Evolutionary conservation across 2,329 filamentous ascomycete species (phyloP), one percentile per base, ranked within the genome.

Genomic region (Beauveria sp.): DNA sequence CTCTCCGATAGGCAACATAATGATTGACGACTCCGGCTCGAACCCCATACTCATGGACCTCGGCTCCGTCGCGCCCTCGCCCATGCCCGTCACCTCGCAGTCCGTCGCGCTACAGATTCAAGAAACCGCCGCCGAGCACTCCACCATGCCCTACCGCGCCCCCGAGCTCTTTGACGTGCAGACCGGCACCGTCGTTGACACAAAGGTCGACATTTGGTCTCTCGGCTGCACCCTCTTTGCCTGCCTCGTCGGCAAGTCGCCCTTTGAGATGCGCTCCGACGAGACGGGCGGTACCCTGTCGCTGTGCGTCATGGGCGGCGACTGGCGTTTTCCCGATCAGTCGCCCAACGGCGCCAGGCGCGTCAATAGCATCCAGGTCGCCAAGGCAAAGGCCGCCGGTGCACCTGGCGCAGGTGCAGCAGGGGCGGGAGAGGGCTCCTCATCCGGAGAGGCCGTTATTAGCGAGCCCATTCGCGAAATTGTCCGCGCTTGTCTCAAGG

Each of bases 81-180:
- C 95, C 1, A 90, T 91, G 62, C 85, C 90, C 28, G 93, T 98
- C 67, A 96, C 93, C 5, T 95, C 90, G 20, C 88, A 93, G 64
- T 96, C 91, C 3, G 83, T 96, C 60, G 95, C 95, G 50, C 85
- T 99, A 53, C 91, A 93, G 59, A 90, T 96, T 42, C 95, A 98
- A 77, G 95, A 99, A 74, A 90, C 86, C 46, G 95, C 95, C 24
- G 95, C 93, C 60, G 95, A 99, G 74, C 93, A 98, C 80, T 93
- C 88, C 66, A 99, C 95, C 46, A 98, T 99, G 93, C 93, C 95
- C 0, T 99, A 99, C 77, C 91, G 95, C 63, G 95, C 95, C 1
- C 95, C 95, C 0, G 95, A 99, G 76, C 87, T 99, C 64, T 99
- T 99, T 75, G 95, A 99, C 74, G 95, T 98, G 62, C 96, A 96